Base-by-base conservation (phyloP, 495 filamentous ascomycete species). In the Neurospora sp. region DNA sequence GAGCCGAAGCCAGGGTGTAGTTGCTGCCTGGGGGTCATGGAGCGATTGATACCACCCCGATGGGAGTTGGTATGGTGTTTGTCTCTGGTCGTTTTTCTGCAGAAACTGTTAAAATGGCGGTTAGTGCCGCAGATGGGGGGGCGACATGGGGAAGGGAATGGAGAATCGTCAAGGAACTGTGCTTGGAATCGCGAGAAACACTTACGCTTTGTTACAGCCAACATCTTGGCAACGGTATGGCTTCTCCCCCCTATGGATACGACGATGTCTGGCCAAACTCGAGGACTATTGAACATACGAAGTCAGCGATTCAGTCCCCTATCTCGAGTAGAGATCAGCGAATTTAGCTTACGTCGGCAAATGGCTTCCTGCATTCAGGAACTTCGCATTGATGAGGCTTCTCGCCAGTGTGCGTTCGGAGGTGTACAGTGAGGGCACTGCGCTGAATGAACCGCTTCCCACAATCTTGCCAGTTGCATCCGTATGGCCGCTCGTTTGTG, bases 371-470 rank as follows among this genome's bases (percentile, higher is more conserved):
- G 79, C 93, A 97, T n/a, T 90, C 92, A 69, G 88, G 82, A 76
- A 93, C 89, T 77, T 92, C 88, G 80, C 93, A 97, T 73, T 90
- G 86, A 80, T 97, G 93, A 66, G 93, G 93, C 81, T 97, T 97
- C 81, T 96, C 93, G 70, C 93, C 92, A 4, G 93, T 97, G 78
- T 97, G 93, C 31, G 93, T 95, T 70, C 93, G 89, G 66, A 90
- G 92, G 79, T 97, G 93, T 27, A 96, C 93, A 0, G 92, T 95
- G 78, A 96, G 82, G 46, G 93, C 93, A 83, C 93, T 95, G 74
- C 93, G 86, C 77, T 97, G 93, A 78, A 96, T 96, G 83, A 97
- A 97, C 79, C 91, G 92, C 83, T 97, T 96, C 39, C 90, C 90
- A 82, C 93, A 97, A 31, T 88, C 89, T 39, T 85, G 85, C 16